Evolutionary conservation across 1,284 basidiomycete species (phyloP).

Genomic region (Fomitopsis palustris): DNA sequence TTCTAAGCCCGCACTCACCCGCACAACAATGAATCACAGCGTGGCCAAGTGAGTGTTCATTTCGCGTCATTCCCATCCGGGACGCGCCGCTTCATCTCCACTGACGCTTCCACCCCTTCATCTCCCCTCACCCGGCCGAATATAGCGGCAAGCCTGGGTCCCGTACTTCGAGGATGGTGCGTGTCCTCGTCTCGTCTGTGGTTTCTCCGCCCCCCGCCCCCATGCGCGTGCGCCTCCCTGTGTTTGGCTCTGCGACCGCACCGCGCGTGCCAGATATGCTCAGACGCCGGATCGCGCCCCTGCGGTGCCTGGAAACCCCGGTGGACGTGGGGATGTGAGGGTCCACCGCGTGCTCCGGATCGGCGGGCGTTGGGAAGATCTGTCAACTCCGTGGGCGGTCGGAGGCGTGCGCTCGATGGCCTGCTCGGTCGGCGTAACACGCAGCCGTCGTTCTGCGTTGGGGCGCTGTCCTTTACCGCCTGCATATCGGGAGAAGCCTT

Average conservation of each 20-base stretch:
- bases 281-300: neutral
- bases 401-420: neutral
- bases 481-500: no score
- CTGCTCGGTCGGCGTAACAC: neutral
- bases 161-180: constrained; percentile 81
- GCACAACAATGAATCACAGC: constrained; percentile 28
- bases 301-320: neutral
- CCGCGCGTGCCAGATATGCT: neutral
- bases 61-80: neutral
- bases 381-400: neutral
- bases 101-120: neutral
- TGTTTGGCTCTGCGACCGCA: neutral
- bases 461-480: no score
- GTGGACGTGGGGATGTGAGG: neutral
- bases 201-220: neutral
- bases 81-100: neutral
- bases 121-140: neutral
- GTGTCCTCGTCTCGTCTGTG: constrained; percentile 19
- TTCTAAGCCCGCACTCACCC: neutral
- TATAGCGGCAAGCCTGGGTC: constrained; percentile 72
- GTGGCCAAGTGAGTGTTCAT: constrained; percentile 44
- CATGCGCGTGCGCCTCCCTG: neutral
- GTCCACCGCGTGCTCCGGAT: neutral
- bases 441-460: neutral
- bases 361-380: neutral